Base-by-base conservation (phyloP, 495 filamentous ascomycete genomes). In the Diplogelasinospora grovesii region DNA sequence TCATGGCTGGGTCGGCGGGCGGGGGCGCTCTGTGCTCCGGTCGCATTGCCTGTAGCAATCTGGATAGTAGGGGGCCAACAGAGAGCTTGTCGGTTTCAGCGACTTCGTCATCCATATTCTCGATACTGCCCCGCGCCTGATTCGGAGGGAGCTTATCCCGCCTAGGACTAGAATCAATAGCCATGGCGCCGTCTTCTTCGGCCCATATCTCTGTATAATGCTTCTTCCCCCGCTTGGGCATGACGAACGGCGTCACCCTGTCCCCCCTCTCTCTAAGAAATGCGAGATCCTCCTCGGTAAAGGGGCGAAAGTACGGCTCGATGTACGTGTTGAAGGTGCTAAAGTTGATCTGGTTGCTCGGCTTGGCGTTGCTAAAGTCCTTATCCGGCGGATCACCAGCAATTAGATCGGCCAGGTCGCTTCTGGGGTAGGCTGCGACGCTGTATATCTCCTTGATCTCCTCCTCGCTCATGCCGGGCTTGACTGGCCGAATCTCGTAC, bases 341-440 rank as follows among this genome's bases (percentile, higher is more conserved):
- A 43, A 87, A 86, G 58, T 79, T 86, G 58, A 95, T 92, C 63
- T 97, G 93, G 46, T 90, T 94, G 7, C 79, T 79, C 7, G 90
- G 88, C 57, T 99, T 97, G 11, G 88, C 82, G 50, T 82, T 95
- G 50, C 85, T 93, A 49, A 94, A 96, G 62, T 99, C 93, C 57
- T 83, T 85, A 57, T 97, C 89, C 2, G 92, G 92, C 3, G 87
- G 80, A 14, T 82, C 79, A 30, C 92, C 93, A 25, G 89, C 83
- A 49, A 93, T 92, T 46, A 90, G 74, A 49, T 94, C 80, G 26
- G 73, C 66, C 2, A 99, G 74, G 56, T 96, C 86, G 40, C 74
- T 78, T 21, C 71, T 67, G 1, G 92, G 92, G 56, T 93, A 99
- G 4, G 70, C 64, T 5, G 85, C 77, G 5, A 99, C 92, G 9